These are phyloP conservation scores for Bertia moriformis DNA, from an alignment of 2,329 filamentous ascomycete genomes.

Conservation along the genomic window DNA sequence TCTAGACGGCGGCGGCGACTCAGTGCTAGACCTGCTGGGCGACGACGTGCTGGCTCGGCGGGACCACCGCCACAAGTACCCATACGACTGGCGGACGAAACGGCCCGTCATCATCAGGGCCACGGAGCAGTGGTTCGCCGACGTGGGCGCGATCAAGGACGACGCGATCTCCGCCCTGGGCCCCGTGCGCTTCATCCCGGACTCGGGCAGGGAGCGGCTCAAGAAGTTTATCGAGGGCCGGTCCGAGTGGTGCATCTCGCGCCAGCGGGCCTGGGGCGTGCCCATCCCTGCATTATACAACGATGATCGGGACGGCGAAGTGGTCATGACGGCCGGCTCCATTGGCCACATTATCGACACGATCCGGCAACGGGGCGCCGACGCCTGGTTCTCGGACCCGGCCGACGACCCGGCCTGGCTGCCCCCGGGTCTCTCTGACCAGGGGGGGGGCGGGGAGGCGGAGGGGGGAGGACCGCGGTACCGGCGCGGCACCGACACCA, in stretches of 20 bases:
- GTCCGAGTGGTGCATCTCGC: conserved; percentile 95
- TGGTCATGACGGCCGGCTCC: conserved; percentile 64
- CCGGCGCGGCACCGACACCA: conserved; percentile 75
- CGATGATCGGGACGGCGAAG: conserved; percentile 41
- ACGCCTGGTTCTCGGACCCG: conserved; percentile 86
- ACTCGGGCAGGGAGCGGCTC: conserved; percentile 57
- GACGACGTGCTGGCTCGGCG: conserved; percentile 55
- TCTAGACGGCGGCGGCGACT: conserved; percentile 51
- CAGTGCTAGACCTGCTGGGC: conserved; percentile 56
- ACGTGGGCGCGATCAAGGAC: conserved; percentile 70
- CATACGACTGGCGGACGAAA: conserved; percentile 96
- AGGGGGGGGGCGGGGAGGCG: too few species aligned
- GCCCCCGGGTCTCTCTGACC: conserved; percentile 39
- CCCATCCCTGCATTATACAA: conserved; percentile 86
- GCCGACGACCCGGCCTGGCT: conserved; percentile 67
- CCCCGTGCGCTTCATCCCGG: conserved; percentile 65
- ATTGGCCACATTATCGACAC: conserved; percentile 73
- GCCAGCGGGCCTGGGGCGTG: conserved; percentile 90
- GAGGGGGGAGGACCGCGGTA: too few species aligned
- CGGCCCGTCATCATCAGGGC: conserved; percentile 78
- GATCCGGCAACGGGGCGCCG: conserved; percentile 64
- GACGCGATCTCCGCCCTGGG: conserved; percentile 57
- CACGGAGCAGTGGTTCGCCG: conserved; percentile 95
- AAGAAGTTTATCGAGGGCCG: conserved; percentile 76
- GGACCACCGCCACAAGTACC: conserved; percentile 77